phyloP scores from a whole-genome alignment of 2,329 filamentous ascomycete genomes.

The Macroventuria anomochaeta region DNA sequence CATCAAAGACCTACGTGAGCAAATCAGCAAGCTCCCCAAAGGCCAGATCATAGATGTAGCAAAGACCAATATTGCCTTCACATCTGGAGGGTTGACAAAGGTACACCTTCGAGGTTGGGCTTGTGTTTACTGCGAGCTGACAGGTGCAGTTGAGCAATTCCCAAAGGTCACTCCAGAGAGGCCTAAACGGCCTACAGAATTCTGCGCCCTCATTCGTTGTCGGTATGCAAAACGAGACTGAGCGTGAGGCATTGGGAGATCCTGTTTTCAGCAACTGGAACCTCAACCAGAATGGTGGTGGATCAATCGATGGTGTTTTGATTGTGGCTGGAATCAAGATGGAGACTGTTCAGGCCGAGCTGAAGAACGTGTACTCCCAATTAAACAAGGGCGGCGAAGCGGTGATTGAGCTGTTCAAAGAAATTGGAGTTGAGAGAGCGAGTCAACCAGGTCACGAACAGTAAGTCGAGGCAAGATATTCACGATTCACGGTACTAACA shows the following conservation, averaged over 20 bases:
- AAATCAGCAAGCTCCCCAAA: constrained; percentile 7
- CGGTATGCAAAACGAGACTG: constrained; percentile 10
- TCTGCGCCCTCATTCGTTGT: constrained; percentile 7
- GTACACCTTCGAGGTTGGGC: neutral
- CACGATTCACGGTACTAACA: neutral
- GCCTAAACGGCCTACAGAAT: neutral
- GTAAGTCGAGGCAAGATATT: neutral
- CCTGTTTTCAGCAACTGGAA: constrained; percentile 10
- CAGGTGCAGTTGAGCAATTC: constrained; percentile 5
- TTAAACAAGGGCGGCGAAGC: constrained; percentile 6
- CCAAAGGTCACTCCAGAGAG: constrained; percentile 1
- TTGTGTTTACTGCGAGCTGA: neutral
- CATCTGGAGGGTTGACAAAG: constrained; percentile 7
- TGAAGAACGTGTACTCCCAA: constrained; percentile 6
- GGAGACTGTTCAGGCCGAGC: constrained; percentile 6
- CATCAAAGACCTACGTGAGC: constrained; percentile 12
- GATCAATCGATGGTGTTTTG: constrained; percentile 11
- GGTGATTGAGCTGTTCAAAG: constrained; percentile 8
- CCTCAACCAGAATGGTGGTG: constrained; percentile 13
- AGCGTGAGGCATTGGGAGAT: constrained; percentile 7
- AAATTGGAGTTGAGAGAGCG: constrained; percentile 8
- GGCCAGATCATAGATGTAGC: constrained; percentile 11
- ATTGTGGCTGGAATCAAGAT: constrained; percentile 8
- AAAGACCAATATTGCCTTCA: constrained; percentile 18
- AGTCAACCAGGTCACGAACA: constrained; percentile 11